phyloP scores from a whole-genome alignment of 2,329 filamentous ascomycete species.

The Microcyclosporella mali region DNA sequence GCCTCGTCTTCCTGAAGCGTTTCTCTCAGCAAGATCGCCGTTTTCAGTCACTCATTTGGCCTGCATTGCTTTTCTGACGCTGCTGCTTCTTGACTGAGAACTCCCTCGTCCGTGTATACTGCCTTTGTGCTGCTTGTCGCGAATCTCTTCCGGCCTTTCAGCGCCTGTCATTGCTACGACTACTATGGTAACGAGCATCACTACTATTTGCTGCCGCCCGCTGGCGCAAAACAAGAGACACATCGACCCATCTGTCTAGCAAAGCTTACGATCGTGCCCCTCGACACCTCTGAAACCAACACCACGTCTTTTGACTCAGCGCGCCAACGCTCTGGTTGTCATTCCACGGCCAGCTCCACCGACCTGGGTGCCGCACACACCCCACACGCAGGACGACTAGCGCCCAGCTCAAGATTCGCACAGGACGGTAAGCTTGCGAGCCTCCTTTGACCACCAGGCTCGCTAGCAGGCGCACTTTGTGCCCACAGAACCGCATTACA shows the following conservation, averaged over 20 bases:
- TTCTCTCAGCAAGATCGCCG: slow-evolving; percentile 13
- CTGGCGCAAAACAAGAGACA: too few relatives aligned
- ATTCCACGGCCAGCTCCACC: slow-evolving; percentile 25
- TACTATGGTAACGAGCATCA: not conserved
- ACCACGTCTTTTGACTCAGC: slow-evolving; percentile 24
- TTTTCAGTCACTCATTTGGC: slow-evolving; percentile 12
- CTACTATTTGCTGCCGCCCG: not conserved
- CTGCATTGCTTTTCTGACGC: slow-evolving; percentile 5
- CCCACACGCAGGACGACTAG: slow-evolving; percentile 6
- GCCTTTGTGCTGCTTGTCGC: too few relatives aligned
- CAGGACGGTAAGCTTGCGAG: slow-evolving; percentile 13
- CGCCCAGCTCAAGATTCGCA: slow-evolving; percentile 21
- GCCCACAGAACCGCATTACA: slow-evolving; percentile 21
- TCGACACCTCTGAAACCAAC: slow-evolving; percentile 18
- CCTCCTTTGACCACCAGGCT: slow-evolving; percentile 20
- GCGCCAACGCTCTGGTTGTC: slow-evolving; percentile 23
- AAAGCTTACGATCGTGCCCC: slow-evolving; percentile 1
- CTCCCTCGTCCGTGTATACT: too few relatives aligned
- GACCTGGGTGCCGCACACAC: slow-evolving; percentile 27
- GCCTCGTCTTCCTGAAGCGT: slow-evolving; percentile 8
- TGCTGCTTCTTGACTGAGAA: too few relatives aligned
- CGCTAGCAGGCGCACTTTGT: slow-evolving; percentile 15
- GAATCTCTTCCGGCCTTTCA: too few relatives aligned
- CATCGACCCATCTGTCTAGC: slow-evolving; percentile 2
- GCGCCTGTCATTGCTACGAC: too few relatives aligned